Evolutionary conservation across 768 basidiomycete species (phyloP).

Genomic region (Lactarius sanguifluus): DNA sequence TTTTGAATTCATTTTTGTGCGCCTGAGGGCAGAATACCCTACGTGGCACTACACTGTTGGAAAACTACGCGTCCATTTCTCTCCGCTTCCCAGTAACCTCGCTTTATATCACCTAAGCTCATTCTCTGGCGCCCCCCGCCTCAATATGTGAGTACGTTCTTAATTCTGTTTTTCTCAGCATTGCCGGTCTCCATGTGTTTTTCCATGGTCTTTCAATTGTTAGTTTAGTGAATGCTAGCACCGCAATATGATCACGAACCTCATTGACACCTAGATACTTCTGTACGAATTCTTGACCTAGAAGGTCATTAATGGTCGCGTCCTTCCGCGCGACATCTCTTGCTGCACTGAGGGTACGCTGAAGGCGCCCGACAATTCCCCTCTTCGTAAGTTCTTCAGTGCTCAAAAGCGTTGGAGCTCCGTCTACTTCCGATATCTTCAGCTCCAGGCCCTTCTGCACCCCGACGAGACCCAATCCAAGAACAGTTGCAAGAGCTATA

Average conservation of each 20-base stretch:
- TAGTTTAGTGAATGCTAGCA: background rate
- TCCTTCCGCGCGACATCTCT: constrained; percentile 43
- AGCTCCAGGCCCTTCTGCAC: constrained; percentile 44
- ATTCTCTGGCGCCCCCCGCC: background rate
- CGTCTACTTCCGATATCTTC: constrained; percentile 39
- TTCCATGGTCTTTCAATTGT: constrained; percentile 23
- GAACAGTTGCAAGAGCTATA: constrained; percentile 53
- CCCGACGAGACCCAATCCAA: constrained; percentile 55
- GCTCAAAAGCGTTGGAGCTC: constrained; percentile 44
- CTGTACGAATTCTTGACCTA: constrained; percentile 49
- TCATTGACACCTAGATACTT: constrained; percentile 52
- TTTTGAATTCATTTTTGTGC: too few relatives aligned
- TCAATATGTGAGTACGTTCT: constrained; percentile 22
- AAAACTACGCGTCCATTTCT: too few relatives aligned
- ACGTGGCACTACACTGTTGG: too few relatives aligned
- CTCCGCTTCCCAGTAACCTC: too few relatives aligned
- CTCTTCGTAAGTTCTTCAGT: constrained; percentile 44
- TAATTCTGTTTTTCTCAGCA: background rate
- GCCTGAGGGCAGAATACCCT: too few relatives aligned
- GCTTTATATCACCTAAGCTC: background rate
- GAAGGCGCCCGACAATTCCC: constrained; percentile 55
- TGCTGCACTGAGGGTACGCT: constrained; percentile 50
- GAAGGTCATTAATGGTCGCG: constrained; percentile 38
- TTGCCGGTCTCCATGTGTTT: constrained; percentile 6
- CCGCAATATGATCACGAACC: constrained; percentile 33